Base-by-base conservation (phyloP, 306 rosid genomes). In the Quercus engelmannii region DNA sequence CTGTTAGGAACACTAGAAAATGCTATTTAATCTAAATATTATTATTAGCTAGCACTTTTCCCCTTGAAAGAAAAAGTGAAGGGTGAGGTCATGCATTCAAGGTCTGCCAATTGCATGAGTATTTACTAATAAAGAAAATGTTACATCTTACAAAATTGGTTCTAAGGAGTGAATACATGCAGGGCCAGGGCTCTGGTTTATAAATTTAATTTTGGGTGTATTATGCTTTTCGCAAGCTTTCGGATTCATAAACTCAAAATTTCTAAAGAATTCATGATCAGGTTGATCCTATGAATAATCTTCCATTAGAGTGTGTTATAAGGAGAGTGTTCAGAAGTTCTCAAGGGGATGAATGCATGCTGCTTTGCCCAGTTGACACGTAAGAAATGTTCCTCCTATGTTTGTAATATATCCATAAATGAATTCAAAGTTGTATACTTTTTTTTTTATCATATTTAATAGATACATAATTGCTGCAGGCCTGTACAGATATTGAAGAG, bases 291-390 rank as follows among this genome's bases (percentile, higher is more conserved):
- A 56, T 82, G 3, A 86, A 85, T 71, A 89, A 92, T 57, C 83
- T 82, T 71, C 97, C 98, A 21, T 82, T 94, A 74, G 97, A 94
- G 79, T 92, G 98, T 67, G 87, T 92, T 67, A 81, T 92, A 74
- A 89, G 98, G 83, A 94, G 98, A 85, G 88, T 91, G 31, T 92
- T 92, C 83, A 88, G 80, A 86, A 94, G 93, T 79, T 92, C 98
- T 7, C 78, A 79, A 57, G 92, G 92, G 59, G 90, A 87, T 41
- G 94, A 92, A 71, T 94, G 97, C 79, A 83, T 94, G 94, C 83
- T 94, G 81, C 89, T 94, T 33, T 91, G 92, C 84, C 98, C 98
- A 12, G 93, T 85, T 80, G 98, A 94, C 81, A 91, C 89, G 98
- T 94, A 85, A 92, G 98, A 88, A 28, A 18, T 63, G 70, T 10